These are phyloP conservation scores for Colletotrichum graminicola DNA, from an alignment of 2,329 filamentous ascomycete species.

Conservation along the genomic window DNA sequence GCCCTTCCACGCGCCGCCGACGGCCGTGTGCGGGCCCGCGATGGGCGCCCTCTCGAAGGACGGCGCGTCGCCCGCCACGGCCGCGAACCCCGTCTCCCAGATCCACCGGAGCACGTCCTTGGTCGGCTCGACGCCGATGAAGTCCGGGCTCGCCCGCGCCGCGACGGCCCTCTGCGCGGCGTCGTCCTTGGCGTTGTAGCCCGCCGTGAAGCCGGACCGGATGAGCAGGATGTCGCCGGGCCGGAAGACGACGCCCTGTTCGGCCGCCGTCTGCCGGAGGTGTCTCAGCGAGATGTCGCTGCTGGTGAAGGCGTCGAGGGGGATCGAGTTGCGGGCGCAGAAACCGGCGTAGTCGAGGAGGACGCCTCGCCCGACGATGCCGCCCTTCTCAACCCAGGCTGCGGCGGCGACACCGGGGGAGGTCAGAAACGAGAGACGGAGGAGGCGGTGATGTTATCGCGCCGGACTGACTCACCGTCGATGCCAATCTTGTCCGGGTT, in stretches of 20 bases:
- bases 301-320: conserved; percentile 63
- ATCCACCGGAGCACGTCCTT: conserved; percentile 56
- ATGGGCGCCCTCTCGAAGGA: conserved; percentile 59
- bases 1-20: conserved; percentile 21
- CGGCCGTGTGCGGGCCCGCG: conserved; percentile 45
- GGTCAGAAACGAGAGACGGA: not conserved
- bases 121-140: conserved; percentile 55
- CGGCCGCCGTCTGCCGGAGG: conserved; percentile 48
- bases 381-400: conserved; percentile 47
- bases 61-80: conserved; percentile 58
- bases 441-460: too few species aligned
- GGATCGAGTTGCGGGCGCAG: conserved; percentile 62
- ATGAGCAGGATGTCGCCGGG: conserved; percentile 66
- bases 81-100: conserved; percentile 60
- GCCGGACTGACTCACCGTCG: conserved; percentile 41
- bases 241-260: conserved; percentile 58
- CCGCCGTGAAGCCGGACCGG: conserved; percentile 52
- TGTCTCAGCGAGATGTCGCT: conserved; percentile 59
- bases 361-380: conserved; percentile 63
- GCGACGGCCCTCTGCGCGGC: conserved; percentile 46
- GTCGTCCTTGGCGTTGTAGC: conserved; percentile 46
- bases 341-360: conserved; percentile 66
- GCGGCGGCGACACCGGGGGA: not conserved
- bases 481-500: conserved; percentile 56
- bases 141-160: conserved; percentile 46